Conservation (phyloP, 257 asterid genomes). For the Solanum acaule region DNA sequence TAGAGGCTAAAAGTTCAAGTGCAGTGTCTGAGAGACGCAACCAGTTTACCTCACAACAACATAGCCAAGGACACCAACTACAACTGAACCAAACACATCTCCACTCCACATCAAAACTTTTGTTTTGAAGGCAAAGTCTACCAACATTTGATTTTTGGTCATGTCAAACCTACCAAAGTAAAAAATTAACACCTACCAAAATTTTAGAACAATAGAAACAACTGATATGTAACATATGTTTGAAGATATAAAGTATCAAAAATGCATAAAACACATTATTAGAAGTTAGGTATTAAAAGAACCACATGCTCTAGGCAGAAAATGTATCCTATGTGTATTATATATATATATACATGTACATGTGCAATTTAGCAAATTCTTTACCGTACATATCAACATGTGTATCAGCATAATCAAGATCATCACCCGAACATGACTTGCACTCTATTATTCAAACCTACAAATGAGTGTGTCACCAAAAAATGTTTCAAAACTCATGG, state of each 20-base stretch:
- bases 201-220: background rate
- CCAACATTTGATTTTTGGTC: constrained; percentile 67
- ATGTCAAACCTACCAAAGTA: constrained; percentile 48
- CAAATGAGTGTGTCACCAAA: background rate
- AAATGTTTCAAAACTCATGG: background rate
- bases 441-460: background rate
- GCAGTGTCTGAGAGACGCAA: background rate
- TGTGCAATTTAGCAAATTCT: background rate
- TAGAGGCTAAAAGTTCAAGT: constrained; percentile 6
- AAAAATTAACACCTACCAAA: background rate
- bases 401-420: background rate
- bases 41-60: constrained; percentile 61
- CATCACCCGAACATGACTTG: background rate
- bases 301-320: background rate
- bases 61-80: constrained; percentile 65
- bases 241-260: background rate
- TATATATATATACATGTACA: too few relatives aligned
- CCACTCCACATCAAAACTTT: constrained; percentile 68
- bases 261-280: background rate
- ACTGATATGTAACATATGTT: background rate
- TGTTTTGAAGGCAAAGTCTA: constrained; percentile 54
- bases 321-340: background rate
- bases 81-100: constrained; percentile 56
- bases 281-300: background rate
- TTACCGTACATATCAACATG: background rate